Percentiles rank a stretch among this genome's conserved stretches.
Evolutionary conservation across 1,139 yeast species (phyloP).

Genomic region (Diutina ranongensis): DNA sequence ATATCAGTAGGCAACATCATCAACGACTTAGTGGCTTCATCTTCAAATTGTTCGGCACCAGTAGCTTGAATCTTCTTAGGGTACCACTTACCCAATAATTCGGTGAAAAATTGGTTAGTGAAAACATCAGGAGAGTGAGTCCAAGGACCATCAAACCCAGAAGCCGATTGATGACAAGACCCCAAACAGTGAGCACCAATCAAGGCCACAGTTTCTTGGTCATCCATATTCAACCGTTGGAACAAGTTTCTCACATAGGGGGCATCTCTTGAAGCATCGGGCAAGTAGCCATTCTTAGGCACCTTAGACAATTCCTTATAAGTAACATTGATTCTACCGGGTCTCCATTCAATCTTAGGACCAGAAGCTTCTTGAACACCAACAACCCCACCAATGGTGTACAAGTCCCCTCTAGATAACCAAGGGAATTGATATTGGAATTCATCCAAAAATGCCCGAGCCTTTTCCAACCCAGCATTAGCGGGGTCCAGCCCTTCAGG

Average conservation of each 20-base stretch:
- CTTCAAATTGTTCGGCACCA: conserved; percentile 47
- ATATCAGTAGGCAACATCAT: conserved; percentile 91
- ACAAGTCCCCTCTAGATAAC: conserved; percentile 79
- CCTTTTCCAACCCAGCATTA: conserved; percentile 62
- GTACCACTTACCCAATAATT: conserved; percentile 71
- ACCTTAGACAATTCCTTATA: conserved; percentile 17
- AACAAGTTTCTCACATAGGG: conserved; percentile 54
- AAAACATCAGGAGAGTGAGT: conserved; percentile 79
- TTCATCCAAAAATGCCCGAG: conserved; percentile 52
- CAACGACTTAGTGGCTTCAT: conserved; percentile 56
- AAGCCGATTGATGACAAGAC: conserved; percentile 49
- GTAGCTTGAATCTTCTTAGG: conserved; percentile 20
- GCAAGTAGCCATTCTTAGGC: conserved; percentile 66
- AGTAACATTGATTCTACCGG: conserved; percentile 58
- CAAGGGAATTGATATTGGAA: conserved; percentile 57
- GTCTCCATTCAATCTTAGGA: conserved; percentile 79
- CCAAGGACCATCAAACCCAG: conserved; percentile 94
- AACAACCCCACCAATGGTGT: conserved; percentile 77
- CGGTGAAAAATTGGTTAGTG: conserved; percentile 70
- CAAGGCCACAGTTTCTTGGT: conserved; percentile 75
- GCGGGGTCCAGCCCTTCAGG: conserved; percentile 63
- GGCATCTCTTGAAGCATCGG: conserved; percentile 61
- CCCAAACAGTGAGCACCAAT: conserved; percentile 88
- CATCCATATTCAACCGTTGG: conserved; percentile 64
- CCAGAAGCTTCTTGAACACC: conserved; percentile 84